These are phyloP conservation scores for Fremontodendron californicum DNA, from an alignment of 345 rosid genomes.

Conservation along the genomic window DNA sequence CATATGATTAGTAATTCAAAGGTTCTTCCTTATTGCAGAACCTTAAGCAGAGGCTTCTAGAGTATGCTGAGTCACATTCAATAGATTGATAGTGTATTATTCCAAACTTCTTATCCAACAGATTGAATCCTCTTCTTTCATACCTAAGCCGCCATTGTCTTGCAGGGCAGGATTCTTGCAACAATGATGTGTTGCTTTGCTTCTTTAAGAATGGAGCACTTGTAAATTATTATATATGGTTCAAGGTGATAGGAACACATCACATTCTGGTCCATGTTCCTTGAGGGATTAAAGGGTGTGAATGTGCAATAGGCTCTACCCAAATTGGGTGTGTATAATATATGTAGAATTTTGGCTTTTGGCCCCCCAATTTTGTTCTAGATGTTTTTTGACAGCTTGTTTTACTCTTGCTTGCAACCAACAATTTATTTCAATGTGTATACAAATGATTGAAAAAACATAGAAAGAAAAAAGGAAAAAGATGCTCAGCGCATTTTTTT, in stretches of 20 bases:
- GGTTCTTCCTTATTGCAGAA: constrained; percentile 46
- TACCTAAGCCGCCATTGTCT: neutral
- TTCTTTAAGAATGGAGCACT: neutral
- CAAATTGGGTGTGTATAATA: constrained; percentile 1
- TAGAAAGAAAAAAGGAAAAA: too few species aligned
- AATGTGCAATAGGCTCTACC: neutral
- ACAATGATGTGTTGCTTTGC: neutral
- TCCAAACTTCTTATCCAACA: neutral
- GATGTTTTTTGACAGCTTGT: constrained; percentile 1
- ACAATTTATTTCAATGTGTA: neutral
- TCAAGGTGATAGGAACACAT: neutral
- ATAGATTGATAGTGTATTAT: constrained; percentile 34
- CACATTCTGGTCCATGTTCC: neutral
- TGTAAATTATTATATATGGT: constrained; percentile 13
- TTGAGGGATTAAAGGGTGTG: neutral
- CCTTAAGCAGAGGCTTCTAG: constrained; percentile 71
- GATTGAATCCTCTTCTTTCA: neutral
- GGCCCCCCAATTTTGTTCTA: constrained; percentile 23
- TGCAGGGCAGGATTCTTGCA: neutral
- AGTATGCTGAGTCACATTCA: constrained; percentile 42
- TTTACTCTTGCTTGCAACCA: constrained; percentile 6
- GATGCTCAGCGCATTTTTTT: too few species aligned
- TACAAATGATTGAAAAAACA: constrained; percentile 9
- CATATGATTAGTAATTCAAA: neutral
- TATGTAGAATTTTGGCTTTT: constrained; percentile 3